Conservation (phyloP, 2,329 filamentous ascomycete genomes). For the Colletotrichum noveboracense region DNA sequence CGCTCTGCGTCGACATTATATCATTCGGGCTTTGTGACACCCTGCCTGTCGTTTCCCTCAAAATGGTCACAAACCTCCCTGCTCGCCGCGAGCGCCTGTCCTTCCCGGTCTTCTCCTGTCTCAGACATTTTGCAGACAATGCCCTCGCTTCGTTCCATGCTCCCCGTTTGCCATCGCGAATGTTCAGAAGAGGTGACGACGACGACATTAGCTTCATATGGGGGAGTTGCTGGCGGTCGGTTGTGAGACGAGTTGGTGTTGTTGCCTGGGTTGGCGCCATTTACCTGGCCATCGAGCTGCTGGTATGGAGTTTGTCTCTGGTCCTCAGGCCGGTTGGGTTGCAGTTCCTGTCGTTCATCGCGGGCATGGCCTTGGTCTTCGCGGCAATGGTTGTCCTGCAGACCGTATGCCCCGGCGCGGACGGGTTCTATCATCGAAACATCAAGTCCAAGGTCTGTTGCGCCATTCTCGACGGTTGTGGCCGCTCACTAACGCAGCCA, state of each 20-base stretch:
- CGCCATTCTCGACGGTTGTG: not conserved
- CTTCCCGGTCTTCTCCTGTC: conserved; percentile 31
- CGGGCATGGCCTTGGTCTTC: conserved; percentile 51
- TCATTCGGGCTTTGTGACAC: not conserved
- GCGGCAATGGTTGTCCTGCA: conserved; percentile 34
- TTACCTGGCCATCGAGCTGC: conserved; percentile 46
- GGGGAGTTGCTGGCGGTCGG: not conserved
- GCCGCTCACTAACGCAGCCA: conserved; percentile 26
- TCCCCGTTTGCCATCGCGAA: not conserved
- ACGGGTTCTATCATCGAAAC: conserved; percentile 32
- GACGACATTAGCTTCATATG: not conserved
- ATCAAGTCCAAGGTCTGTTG: conserved; percentile 38
- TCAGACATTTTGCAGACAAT: conserved; percentile 25
- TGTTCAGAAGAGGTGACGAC: not conserved
- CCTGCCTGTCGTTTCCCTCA: not conserved
- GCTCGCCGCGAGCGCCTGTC: not conserved
- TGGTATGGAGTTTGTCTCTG: conserved; percentile 49
- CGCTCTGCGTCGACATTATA: not conserved
- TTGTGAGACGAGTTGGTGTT: conserved; percentile 15
- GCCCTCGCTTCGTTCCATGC: not conserved
- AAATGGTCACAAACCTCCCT: not conserved
- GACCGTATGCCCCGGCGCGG: conserved; percentile 19
- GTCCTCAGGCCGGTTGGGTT: conserved; percentile 34
- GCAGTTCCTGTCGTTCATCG: conserved; percentile 53
- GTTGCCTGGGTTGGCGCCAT: conserved; percentile 40